These are phyloP conservation scores for Chaetomium olivaceum DNA, from an alignment of 2,329 filamentous ascomycete genomes.

Conservation along the genomic window DNA sequence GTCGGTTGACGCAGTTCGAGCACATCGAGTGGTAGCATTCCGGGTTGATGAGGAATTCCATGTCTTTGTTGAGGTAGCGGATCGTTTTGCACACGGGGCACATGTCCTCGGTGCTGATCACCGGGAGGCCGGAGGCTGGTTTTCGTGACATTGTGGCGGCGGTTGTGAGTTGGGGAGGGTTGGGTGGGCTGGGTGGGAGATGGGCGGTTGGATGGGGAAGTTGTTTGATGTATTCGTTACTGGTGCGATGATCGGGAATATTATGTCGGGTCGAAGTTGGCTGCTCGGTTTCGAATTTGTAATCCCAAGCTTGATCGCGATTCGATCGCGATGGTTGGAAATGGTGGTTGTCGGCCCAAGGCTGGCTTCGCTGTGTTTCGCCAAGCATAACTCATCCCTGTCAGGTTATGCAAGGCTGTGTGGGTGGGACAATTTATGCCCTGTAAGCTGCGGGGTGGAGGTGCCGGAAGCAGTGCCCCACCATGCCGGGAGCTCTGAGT, in stretches of 20 bases:
- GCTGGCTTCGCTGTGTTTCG: neutral
- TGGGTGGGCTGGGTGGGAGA: neutral
- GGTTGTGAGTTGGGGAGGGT: neutral
- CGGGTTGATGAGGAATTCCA: constrained; percentile 94
- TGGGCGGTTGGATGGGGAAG: neutral
- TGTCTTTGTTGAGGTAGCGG: constrained; percentile 90
- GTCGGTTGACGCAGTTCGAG: constrained; percentile 88
- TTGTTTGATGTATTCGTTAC: neutral
- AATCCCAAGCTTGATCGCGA: neutral
- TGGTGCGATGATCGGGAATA: neutral
- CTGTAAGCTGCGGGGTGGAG: constrained; percentile 12
- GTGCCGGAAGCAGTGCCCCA: constrained; percentile 27
- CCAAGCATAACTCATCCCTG: constrained; percentile 3
- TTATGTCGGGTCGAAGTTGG: neutral
- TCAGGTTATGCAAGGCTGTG: constrained; percentile 13
- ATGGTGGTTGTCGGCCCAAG: neutral
- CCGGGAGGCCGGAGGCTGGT: constrained; percentile 28
- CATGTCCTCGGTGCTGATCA: constrained; percentile 59
- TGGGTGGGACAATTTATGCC: neutral
- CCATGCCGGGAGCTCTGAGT: constrained; percentile 18
- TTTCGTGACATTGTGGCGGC: constrained; percentile 43
- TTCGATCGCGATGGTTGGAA: neutral
- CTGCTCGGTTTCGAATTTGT: neutral
- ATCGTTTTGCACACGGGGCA: constrained; percentile 98
- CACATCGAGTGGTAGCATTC: constrained; percentile 99